Percentiles rank a stretch among this genome's conserved stretches.
These are phyloP conservation scores for Ceratobasidium sp. DNA, from an alignment of 1,284 basidiomycete species.

Conservation along the genomic window DNA sequence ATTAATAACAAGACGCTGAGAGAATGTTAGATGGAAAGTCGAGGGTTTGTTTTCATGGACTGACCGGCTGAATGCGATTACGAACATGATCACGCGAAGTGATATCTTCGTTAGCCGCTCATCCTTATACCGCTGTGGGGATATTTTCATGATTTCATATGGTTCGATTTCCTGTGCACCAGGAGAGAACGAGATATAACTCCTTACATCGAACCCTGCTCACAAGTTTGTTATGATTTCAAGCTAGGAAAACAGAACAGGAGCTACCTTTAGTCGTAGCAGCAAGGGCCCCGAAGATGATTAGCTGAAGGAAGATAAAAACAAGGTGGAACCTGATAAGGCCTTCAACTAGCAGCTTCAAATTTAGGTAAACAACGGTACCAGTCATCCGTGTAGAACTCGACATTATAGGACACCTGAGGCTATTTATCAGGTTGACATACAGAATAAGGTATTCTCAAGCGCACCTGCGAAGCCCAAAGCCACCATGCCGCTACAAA, in stretches of 20 bases:
- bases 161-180: constrained; percentile 11
- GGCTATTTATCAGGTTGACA: no score
- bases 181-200: constrained; percentile 23
- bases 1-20: constrained; percentile 12
- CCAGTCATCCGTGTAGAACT: constrained; percentile 36
- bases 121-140: constrained; percentile 1
- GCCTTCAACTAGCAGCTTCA: no score
- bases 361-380: not conserved
- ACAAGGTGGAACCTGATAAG: constrained; percentile 25
- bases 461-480: constrained; percentile 10
- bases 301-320: constrained; percentile 14
- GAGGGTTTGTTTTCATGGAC: not conserved
- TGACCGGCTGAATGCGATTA: constrained; percentile 32
- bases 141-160: constrained; percentile 3
- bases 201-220: constrained; percentile 27
- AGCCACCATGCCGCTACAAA: constrained; percentile 32
- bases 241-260: not conserved
- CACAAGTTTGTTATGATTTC: not conserved
- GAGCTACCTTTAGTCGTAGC: constrained; percentile 30
- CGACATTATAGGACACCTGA: constrained; percentile 29
- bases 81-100: constrained; percentile 19
- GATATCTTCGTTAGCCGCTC: constrained; percentile 29
- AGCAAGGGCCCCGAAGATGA: constrained; percentile 29
- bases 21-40: not conserved
- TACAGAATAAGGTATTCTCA: not conserved